Percentiles rank a stretch among this genome's conserved stretches.
Conservation (phyloP, 176 grass and related monocot species). For the Aegilops longissima region DNA sequence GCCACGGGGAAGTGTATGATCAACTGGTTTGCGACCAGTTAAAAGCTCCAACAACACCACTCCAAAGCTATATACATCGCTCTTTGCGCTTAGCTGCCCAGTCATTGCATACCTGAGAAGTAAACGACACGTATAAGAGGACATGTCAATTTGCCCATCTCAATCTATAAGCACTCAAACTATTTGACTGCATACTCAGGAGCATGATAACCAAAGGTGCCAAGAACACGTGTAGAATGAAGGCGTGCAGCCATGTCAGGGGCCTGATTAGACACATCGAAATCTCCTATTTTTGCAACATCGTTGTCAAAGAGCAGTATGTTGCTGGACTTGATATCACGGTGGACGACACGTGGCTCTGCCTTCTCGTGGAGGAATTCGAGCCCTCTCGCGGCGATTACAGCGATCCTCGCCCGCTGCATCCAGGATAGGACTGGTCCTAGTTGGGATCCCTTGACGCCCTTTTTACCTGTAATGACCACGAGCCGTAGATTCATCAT, state of each 20-base stretch:
- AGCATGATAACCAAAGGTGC: neutral
- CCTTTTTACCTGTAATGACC: constrained; percentile 62
- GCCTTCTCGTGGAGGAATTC: constrained; percentile 59
- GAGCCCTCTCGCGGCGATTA: constrained; percentile 38
- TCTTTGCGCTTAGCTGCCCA: neutral
- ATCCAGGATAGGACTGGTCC: constrained; percentile 55
- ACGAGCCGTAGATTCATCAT: neutral
- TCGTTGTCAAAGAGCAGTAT: constrained; percentile 60
- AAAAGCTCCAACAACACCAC: neutral
- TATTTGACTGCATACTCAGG: neutral
- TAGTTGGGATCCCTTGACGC: constrained; percentile 74
- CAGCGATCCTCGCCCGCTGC: constrained; percentile 47
- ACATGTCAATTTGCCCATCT: neutral
- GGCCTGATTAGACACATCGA: constrained; percentile 16
- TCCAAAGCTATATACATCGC: neutral
- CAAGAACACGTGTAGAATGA: no score
- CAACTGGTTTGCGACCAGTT: neutral
- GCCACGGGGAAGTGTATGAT: neutral
- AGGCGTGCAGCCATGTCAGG: neutral
- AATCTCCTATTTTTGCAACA: constrained; percentile 46
- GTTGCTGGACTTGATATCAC: constrained; percentile 59
- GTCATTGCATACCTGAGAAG: neutral
- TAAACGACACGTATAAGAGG: neutral
- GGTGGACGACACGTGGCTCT: constrained; percentile 41
- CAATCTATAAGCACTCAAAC: neutral